These are phyloP conservation scores for Passiflora organensis DNA, from an alignment of 345 rosid genomes.

Conservation along the genomic window DNA sequence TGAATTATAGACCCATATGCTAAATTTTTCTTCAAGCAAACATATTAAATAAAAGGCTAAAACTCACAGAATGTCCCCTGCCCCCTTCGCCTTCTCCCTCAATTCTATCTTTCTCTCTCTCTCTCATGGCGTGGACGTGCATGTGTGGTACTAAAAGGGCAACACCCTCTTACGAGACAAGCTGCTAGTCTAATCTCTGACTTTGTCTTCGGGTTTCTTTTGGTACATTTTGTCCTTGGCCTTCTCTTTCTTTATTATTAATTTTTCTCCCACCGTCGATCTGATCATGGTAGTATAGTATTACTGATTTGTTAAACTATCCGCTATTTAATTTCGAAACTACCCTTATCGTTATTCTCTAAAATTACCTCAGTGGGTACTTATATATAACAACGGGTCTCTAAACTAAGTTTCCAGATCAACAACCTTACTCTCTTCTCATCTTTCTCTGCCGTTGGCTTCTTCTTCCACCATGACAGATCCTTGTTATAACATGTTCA, in stretches of 20 bases:
- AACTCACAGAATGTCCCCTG: constrained; percentile 11
- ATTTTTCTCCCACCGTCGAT: not conserved
- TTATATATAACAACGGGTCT: not conserved
- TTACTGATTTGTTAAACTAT: too few relatives aligned
- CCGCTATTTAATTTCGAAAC: too few relatives aligned
- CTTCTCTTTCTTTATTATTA: not conserved
- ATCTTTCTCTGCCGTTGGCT: not conserved
- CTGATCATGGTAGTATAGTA: constrained; percentile 1
- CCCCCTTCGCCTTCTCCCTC: too few relatives aligned
- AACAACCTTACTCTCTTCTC: not conserved
- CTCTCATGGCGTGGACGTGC: not conserved
- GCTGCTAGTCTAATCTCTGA: constrained; percentile 21
- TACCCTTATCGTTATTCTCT: too few relatives aligned
- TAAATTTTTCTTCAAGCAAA: too few relatives aligned
- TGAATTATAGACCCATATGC: too few relatives aligned
- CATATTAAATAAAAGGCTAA: not conserved
- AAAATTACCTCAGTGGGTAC: too few relatives aligned
- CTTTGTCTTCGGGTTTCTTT: constrained; percentile 17
- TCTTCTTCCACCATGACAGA: constrained; percentile 31
- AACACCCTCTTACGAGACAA: constrained; percentile 22
- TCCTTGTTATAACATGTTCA: constrained; percentile 35
- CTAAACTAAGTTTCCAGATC: not conserved
- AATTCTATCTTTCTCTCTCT: constrained; percentile 14
- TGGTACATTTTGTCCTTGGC: too few relatives aligned
- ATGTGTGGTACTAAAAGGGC: constrained; percentile 1